Base-by-base conservation (phyloP, 495 filamentous ascomycete genomes). In the Talaromyces trachyspermus region DNA sequence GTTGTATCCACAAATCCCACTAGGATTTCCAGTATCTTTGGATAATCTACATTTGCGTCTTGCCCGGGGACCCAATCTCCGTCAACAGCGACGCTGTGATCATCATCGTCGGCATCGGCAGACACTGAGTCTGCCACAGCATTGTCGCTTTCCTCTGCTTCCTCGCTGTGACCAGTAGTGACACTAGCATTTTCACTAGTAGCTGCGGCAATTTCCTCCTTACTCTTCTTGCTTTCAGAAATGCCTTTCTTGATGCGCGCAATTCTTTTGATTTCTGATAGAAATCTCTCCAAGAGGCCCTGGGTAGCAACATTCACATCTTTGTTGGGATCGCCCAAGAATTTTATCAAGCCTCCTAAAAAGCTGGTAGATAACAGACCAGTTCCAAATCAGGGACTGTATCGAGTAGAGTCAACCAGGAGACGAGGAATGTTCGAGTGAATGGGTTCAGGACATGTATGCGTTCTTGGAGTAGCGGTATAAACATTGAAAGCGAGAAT, bases 381-480 rank as follows among this genome's bases (percentile, higher is more conserved):
- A 99, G 81, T 64, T 99, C 94, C 35, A 99, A 70, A 56, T 99
- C 94, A 0, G 94, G 94, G 41, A 99, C 96, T 7, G 91, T 95
- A 63, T 99, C 94, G 19, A 99, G 71, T 8, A 99, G 64, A 36
- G 83, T 94, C 47, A 99, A 85, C 94, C 94, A 99, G 7, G 86
- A 88, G 20, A 99, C 94, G 24, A 99, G 68, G 58, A 99, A 99
- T 12, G 84, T 92, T 38, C 94, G 76, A 40, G 91, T 97, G 59
- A 94, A 97, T 3, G 94, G 88, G 52, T 94, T 95, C 42, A 94
- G 77, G 29, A 95, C 91, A 65, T 85, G 81, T 49, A 99, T 96
- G 30, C 94, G 81, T 54, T 96, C 91, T 53, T 88, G 85, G 20
- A 99, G 76, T 12, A 99, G 72, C 14, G 94, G 94, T 43, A 99